Conservation (phyloP, 768 basidiomycete genomes). For the Rubroboletus satanas region DNA sequence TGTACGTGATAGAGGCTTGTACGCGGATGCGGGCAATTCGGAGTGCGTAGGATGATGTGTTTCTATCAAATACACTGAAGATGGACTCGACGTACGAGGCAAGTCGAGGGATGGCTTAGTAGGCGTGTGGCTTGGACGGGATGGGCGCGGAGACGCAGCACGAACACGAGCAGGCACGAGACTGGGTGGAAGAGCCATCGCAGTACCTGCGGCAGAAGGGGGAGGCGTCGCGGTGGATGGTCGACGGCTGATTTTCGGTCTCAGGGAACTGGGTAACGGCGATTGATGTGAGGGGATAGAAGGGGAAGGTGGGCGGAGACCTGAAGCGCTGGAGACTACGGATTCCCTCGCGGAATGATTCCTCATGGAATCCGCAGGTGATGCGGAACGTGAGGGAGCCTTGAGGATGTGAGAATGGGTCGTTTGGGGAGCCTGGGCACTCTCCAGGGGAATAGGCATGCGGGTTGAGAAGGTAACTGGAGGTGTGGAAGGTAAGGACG, state of each 20-base stretch:
- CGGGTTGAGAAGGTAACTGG: constrained; percentile 5
- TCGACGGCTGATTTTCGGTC: constrained; percentile 37
- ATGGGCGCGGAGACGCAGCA: constrained; percentile 24
- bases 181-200: constrained; percentile 21
- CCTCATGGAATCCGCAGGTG: constrained; percentile 34
- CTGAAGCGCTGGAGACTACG: constrained; percentile 9
- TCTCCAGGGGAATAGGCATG: constrained; percentile 12
- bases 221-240: constrained; percentile 44
- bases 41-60: constrained; percentile 15
- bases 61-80: constrained; percentile 9
- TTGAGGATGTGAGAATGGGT: constrained; percentile 25
- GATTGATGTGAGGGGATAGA: constrained; percentile 19
- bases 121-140: constrained; percentile 10
- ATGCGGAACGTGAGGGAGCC: constrained; percentile 37
- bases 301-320: constrained; percentile 25
- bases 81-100: constrained; percentile 17
- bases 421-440: constrained; percentile 21
- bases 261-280: constrained; percentile 26
- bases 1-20: constrained; percentile 28
- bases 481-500: neutral
- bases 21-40: constrained; percentile 14
- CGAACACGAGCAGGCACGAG: constrained; percentile 24
- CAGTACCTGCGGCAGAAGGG: constrained; percentile 25
- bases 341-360: constrained; percentile 25
- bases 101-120: constrained; percentile 20